Percentiles rank a stretch among this genome's conserved stretches.
phyloP scores from a whole-genome alignment of 345 rosid genomes.

The Cochlearia excelsa region DNA sequence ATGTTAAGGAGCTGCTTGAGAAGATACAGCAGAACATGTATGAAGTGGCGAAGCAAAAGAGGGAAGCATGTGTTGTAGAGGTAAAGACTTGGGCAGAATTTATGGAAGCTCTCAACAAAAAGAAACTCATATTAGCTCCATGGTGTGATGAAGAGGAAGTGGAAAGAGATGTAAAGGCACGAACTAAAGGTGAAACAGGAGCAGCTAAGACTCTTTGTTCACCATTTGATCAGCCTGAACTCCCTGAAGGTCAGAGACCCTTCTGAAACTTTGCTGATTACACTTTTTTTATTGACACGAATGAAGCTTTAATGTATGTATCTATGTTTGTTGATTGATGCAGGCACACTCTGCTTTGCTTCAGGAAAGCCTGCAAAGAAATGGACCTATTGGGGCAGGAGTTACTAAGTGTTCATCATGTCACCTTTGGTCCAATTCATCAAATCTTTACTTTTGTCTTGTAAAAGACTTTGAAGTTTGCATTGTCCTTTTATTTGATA shows the following conservation, averaged over 20 bases:
- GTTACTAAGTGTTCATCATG: slow-evolving; percentile 49
- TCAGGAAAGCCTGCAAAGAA: slow-evolving; percentile 89
- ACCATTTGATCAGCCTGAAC: slow-evolving; percentile 94
- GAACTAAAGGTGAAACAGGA: slow-evolving; percentile 89
- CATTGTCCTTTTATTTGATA: slow-evolving; percentile 17
- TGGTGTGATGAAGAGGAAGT: slow-evolving; percentile 99
- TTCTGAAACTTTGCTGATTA: not conserved
- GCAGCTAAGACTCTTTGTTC: slow-evolving; percentile 92
- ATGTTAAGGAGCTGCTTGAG: slow-evolving; percentile 53
- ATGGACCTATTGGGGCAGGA: slow-evolving; percentile 99
- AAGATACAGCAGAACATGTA: slow-evolving; percentile 67
- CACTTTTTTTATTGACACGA: not conserved
- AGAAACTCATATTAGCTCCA: slow-evolving; percentile 91
- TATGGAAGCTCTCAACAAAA: slow-evolving; percentile 60
- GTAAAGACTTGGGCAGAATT: slow-evolving; percentile 87
- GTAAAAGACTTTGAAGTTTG: slow-evolving; percentile 12
- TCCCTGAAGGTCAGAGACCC: slow-evolving; percentile 35
- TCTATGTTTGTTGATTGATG: not conserved
- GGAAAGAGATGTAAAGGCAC: slow-evolving; percentile 83
- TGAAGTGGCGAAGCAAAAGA: slow-evolving; percentile 59
- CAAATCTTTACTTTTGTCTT: slow-evolving; percentile 16
- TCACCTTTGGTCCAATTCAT: slow-evolving; percentile 5
- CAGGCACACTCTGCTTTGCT: slow-evolving; percentile 86
- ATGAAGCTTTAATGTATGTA: not conserved
- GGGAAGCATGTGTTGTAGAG: slow-evolving; percentile 67